A percentile compares a stretch with the other conserved stretches of the same genome.
Conservation (phyloP, 495 filamentous ascomycete species). For the Neurospora terricola region DNA sequence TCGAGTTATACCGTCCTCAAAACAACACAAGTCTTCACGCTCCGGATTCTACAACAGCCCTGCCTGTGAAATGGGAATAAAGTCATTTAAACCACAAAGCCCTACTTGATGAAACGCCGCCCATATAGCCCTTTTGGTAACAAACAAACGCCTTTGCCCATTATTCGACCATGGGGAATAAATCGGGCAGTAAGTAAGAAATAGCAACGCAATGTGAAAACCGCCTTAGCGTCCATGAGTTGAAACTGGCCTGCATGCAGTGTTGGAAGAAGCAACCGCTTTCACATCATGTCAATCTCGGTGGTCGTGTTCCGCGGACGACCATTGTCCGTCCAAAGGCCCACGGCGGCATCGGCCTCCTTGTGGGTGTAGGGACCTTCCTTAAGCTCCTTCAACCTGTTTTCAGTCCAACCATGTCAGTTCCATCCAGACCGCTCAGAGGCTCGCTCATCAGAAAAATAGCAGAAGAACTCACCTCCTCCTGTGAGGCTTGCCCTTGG, state of each 20-base stretch:
- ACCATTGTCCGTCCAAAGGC: slow-evolving; percentile 2
- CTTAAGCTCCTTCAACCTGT: slow-evolving; percentile 4
- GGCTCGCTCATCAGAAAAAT: background rate
- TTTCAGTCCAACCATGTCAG: background rate
- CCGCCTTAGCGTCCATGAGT: background rate
- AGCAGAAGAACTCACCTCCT: slow-evolving; percentile 50
- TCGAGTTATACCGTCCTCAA: background rate
- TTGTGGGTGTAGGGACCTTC: slow-evolving; percentile 3
- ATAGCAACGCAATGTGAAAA: background rate
- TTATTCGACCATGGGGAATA: background rate
- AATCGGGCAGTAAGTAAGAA: background rate
- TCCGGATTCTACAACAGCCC: background rate
- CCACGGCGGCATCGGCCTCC: slow-evolving; percentile 2
- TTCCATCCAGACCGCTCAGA: background rate
- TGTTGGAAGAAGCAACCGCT: background rate
- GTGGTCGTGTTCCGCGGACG: background rate
- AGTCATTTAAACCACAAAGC: background rate
- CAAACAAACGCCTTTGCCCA: background rate
- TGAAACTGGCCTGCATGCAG: background rate
- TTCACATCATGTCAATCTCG: slow-evolving; percentile 2
- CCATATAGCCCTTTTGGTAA: background rate
- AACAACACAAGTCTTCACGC: background rate
- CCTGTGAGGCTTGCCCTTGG: slow-evolving; percentile 85
- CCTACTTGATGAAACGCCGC: background rate
- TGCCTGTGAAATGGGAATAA: background rate